Evolutionary conservation across 2,329 filamentous ascomycete genomes (phyloP).

Genomic region (Graphium sp.): DNA sequence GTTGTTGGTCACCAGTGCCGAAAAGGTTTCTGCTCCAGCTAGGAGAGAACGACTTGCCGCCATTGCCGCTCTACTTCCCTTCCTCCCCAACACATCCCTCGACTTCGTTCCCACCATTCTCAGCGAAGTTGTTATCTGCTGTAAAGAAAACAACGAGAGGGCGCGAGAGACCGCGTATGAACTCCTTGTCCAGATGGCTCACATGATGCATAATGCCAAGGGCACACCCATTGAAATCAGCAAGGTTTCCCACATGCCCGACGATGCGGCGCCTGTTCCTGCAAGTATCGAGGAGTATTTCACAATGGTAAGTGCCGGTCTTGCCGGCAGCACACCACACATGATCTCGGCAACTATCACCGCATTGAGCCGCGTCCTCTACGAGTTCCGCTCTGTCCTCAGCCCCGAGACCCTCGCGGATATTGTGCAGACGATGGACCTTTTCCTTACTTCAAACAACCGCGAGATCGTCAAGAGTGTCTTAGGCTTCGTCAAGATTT

Average conservation of each 20-base stretch:
- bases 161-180: conserved; percentile 82
- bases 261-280: conserved; percentile 56
- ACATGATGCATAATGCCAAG: conserved; percentile 51
- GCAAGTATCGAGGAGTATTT: conserved; percentile 90
- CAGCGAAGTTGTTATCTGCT: conserved; percentile 87
- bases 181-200: conserved; percentile 73
- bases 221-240: conserved; percentile 67
- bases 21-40: conserved; percentile 75
- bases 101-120: conserved; percentile 88
- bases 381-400: conserved; percentile 66
- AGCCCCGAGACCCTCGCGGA: conserved; percentile 57
- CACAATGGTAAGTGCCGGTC: conserved; percentile 93
- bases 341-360: conserved; percentile 98
- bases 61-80: conserved; percentile 63
- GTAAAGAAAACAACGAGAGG: conserved; percentile 95
- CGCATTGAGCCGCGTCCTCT: conserved; percentile 81
- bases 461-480: conserved; percentile 92
- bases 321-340: conserved; percentile 83
- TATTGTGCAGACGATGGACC: conserved; percentile 83
- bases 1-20: conserved; percentile 62
- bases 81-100: conserved; percentile 59
- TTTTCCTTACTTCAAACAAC: conserved; percentile 93
- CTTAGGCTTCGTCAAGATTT: conserved; percentile 92
- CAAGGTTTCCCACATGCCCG: conserved; percentile 74
- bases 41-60: conserved; percentile 74